phyloP scores from a whole-genome alignment of 257 asterid genomes.

The Thymus mandschuricus region DNA sequence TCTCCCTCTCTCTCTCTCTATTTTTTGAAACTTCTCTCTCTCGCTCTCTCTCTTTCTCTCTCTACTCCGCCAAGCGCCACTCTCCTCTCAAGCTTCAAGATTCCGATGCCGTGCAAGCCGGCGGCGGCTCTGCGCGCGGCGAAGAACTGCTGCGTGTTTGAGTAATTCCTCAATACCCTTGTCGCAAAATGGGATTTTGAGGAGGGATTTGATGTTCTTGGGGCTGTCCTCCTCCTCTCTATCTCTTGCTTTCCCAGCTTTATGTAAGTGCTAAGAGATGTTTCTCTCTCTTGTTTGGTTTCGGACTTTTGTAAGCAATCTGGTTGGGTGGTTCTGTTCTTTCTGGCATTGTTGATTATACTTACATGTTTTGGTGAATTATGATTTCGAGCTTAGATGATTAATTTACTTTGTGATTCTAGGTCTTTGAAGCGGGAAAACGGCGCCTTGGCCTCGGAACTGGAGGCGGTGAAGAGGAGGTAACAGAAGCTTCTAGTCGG shows the following conservation, averaged over 20 bases:
- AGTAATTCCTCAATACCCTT: constrained; percentile 41
- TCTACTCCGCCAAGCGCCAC: no score
- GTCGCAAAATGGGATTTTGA: constrained; percentile 43
- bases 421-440: no score
- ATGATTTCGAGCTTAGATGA: constrained; percentile 7
- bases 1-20: no score
- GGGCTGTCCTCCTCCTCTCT: constrained; percentile 59
- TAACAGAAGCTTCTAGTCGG: no score
- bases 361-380: background rate
- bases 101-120: no score
- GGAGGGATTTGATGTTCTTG: constrained; percentile 60
- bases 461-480: no score
- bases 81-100: no score
- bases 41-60: no score
- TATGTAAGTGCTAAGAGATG: constrained; percentile 38
- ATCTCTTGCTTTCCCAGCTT: constrained; percentile 50
- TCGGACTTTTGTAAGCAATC: background rate
- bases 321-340: background rate
- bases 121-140: background rate
- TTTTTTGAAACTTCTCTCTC: no score
- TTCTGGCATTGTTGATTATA: constrained; percentile 8
- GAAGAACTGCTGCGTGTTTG: constrained; percentile 35
- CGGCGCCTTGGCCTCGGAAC: no score
- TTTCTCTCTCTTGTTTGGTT: background rate
- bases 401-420: background rate